These are phyloP conservation scores for Dacryopinax spathularia DNA, from an alignment of 768 basidiomycete genomes.

Conservation along the genomic window DNA sequence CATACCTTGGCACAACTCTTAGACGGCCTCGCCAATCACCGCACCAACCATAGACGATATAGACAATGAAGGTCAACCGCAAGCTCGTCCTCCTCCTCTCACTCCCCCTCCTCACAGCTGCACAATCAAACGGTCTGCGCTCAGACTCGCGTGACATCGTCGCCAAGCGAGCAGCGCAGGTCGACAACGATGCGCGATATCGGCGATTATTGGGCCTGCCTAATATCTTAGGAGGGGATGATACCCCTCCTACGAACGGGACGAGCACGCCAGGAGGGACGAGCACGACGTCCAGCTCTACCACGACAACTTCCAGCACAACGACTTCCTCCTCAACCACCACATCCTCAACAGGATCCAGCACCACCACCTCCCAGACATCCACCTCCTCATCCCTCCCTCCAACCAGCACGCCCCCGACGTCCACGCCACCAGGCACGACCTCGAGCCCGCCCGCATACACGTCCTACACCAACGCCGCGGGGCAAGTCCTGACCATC, in stretches of 20 bases:
- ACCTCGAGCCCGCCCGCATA: not conserved
- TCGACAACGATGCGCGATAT: not conserved
- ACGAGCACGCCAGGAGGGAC: conserved; percentile 16
- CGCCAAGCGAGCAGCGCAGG: not conserved
- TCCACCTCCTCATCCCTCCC: conserved; percentile 6
- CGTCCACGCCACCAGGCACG: not conserved
- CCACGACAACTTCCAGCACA: conserved; percentile 22
- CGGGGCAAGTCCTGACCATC: not conserved
- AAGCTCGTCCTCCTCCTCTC: conserved; percentile 3
- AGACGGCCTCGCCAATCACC: not conserved
- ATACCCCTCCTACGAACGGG: not conserved
- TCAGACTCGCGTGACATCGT: not conserved
- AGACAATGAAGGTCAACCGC: not conserved
- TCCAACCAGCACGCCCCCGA: not conserved
- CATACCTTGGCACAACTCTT: not conserved
- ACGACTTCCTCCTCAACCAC: conserved; percentile 24
- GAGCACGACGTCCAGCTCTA: conserved; percentile 21
- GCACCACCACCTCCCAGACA: conserved; percentile 21
- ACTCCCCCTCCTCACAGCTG: not conserved
- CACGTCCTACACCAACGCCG: conserved; percentile 5
- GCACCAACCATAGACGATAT: not conserved
- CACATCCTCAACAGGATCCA: conserved; percentile 22
- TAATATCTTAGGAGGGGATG: no score
- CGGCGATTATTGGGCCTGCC: not conserved
- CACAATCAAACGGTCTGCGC: conserved; percentile 1